Evolutionary conservation across 148 eudicot genomes (phyloP).

Genomic region (Amaranthus cruentus): DNA sequence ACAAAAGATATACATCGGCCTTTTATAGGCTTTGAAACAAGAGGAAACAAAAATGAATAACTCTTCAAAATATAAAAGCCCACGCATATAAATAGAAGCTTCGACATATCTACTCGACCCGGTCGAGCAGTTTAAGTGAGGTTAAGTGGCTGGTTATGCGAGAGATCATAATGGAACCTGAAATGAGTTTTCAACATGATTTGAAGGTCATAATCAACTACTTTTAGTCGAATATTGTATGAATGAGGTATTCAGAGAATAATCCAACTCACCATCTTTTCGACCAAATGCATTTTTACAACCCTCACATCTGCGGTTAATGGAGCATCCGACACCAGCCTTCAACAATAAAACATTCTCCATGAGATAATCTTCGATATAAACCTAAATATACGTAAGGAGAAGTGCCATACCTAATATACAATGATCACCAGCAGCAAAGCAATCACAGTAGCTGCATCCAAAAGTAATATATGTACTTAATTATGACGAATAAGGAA

Average conservation of each 20-base stretch:
- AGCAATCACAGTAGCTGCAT: slow-evolving; percentile 97
- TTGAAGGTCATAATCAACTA: background rate
- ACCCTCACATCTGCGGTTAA: slow-evolving; percentile 89
- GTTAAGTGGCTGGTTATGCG: too few relatives aligned
- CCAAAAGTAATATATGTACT: slow-evolving; percentile 1
- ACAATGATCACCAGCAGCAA: slow-evolving; percentile 97
- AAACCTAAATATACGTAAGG: background rate
- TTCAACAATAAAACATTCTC: slow-evolving; percentile 15
- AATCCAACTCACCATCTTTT: slow-evolving; percentile 61
- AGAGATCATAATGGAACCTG: slow-evolving; percentile 36
- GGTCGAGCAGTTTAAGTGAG: slow-evolving; percentile 24
- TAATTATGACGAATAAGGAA: too few relatives aligned
- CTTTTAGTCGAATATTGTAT: background rate
- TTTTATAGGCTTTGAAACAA: slow-evolving; percentile 43
- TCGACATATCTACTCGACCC: slow-evolving; percentile 49
- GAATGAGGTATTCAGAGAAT: background rate
- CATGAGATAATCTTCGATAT: slow-evolving; percentile 19
- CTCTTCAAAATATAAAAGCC: too few relatives aligned
- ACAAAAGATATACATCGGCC: slow-evolving; percentile 22
- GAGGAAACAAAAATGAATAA: too few relatives aligned
- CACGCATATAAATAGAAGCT: slow-evolving; percentile 21
- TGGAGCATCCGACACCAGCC: slow-evolving; percentile 98
- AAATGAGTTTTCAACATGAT: background rate
- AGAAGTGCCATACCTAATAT: slow-evolving; percentile 63
- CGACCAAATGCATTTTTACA: slow-evolving; percentile 90